These are phyloP conservation scores for Vitis hybrid DNA, from an alignment of 177 flowering plant genomes.

Conservation along the genomic window DNA sequence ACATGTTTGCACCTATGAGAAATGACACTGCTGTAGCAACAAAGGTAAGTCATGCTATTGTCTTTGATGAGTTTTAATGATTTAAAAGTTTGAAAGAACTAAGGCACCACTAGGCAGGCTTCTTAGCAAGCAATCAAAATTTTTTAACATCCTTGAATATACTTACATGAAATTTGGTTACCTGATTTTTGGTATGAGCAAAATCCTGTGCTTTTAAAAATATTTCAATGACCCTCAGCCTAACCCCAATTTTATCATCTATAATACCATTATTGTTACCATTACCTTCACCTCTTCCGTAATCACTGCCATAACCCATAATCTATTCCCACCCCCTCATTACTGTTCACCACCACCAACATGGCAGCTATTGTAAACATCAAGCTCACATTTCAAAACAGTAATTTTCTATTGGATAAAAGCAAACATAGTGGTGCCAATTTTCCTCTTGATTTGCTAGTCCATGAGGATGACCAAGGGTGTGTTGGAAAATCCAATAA, in stretches of 20 bases:
- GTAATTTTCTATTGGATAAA: neutral
- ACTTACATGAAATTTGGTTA: too few species aligned
- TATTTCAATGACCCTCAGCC: too few species aligned
- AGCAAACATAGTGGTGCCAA: neutral
- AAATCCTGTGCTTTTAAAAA: too few species aligned
- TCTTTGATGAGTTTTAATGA: neutral
- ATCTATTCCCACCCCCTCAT: neutral
- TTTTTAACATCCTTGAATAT: too few species aligned
- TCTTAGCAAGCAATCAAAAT: too few species aligned
- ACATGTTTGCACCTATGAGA: conserved; percentile 54
- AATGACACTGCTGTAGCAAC: conserved; percentile 28
- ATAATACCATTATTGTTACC: neutral
- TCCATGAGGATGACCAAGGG: too few species aligned
- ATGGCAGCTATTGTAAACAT: neutral
- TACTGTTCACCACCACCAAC: neutral
- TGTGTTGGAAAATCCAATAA: too few species aligned
- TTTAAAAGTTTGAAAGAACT: neutral
- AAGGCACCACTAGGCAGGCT: neutral
- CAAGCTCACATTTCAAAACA: neutral
- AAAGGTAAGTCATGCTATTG: conserved; percentile 25
- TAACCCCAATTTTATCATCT: neutral
- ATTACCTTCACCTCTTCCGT: neutral
- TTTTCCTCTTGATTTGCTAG: too few species aligned
- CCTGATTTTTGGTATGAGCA: too few species aligned
- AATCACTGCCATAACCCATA: neutral